A percentile compares a stretch with the other conserved stretches of the same genome.
Evolutionary conservation across 305 asterid species (phyloP).

Genomic region (Fraxinus floribunda): DNA sequence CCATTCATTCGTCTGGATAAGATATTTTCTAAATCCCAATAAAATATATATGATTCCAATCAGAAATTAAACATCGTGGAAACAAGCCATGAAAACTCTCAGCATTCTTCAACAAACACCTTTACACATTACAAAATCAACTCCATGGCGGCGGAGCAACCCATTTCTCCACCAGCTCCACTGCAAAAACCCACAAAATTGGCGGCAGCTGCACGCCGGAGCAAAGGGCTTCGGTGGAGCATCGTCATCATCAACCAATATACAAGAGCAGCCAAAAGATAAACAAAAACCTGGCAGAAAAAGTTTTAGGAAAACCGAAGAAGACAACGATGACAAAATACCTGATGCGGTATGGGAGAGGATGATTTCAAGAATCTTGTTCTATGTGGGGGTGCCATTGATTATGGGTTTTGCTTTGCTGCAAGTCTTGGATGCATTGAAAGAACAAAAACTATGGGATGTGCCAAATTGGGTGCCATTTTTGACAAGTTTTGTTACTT

Average conservation of each 20-base stretch:
- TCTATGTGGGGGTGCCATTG: slow-evolving; percentile 57
- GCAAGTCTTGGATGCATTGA: slow-evolving; percentile 33
- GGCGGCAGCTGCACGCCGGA: slow-evolving; percentile 50
- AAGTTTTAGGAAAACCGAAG: neutral
- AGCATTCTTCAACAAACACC: slow-evolving; percentile 32
- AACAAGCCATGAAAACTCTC: slow-evolving; percentile 53
- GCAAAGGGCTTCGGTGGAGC: slow-evolving; percentile 55
- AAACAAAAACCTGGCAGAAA: slow-evolving; percentile 21
- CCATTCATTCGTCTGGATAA: slow-evolving; percentile 55
- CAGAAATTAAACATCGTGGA: slow-evolving; percentile 1
- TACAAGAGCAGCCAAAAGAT: slow-evolving; percentile 29
- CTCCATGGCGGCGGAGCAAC: slow-evolving; percentile 24
- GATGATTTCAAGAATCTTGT: slow-evolving; percentile 55
- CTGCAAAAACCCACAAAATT: slow-evolving; percentile 20
- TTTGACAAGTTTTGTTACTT: slow-evolving; percentile 53
- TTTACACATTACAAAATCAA: slow-evolving; percentile 28
- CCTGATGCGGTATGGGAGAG: slow-evolving; percentile 58
- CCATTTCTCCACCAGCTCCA: slow-evolving; percentile 26
- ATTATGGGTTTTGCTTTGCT: slow-evolving; percentile 41
- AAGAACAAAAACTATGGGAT: slow-evolving; percentile 42
- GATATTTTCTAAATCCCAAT: slow-evolving; percentile 20
- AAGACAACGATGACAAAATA: slow-evolving; percentile 48
- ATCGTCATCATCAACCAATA: neutral
- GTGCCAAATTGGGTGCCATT: slow-evolving; percentile 65
- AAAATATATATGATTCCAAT: neutral